Evolutionary conservation across 176 grass and related monocot genomes (phyloP).

Genomic region (Oryza nivara): DNA sequence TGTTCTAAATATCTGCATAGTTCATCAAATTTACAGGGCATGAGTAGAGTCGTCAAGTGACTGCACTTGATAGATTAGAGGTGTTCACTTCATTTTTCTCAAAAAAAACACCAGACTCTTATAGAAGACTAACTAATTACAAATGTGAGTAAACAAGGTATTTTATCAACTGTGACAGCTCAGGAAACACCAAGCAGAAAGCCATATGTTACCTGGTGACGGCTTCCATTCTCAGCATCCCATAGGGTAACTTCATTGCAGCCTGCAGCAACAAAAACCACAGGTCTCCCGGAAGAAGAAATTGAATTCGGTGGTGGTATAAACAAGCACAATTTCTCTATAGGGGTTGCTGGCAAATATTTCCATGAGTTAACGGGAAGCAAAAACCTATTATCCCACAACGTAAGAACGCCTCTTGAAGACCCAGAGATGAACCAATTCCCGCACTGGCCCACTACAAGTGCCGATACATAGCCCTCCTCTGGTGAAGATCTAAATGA

Average conservation of each 20-base stretch:
- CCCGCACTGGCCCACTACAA: slow-evolving; percentile 86
- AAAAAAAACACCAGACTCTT: neutral
- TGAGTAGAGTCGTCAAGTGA: neutral
- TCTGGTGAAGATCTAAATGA: slow-evolving; percentile 73
- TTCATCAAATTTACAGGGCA: slow-evolving; percentile 35
- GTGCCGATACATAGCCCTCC: slow-evolving; percentile 78
- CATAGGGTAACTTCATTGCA: slow-evolving; percentile 88
- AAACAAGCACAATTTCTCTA: slow-evolving; percentile 94
- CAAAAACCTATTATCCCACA: slow-evolving; percentile 98
- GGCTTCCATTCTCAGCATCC: slow-evolving; percentile 98
- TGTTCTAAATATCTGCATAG: slow-evolving; percentile 80
- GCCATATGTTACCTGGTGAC: slow-evolving; percentile 76
- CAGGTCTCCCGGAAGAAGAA: slow-evolving; percentile 64
- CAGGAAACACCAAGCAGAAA: slow-evolving; percentile 24
- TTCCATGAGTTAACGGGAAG: slow-evolving; percentile 96
- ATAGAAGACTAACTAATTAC: slow-evolving; percentile 12
- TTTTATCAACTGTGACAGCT: slow-evolving; percentile 5
- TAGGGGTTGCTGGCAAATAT: slow-evolving; percentile 73
- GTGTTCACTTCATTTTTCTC: neutral
- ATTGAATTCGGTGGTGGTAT: slow-evolving; percentile 73
- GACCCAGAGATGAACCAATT: slow-evolving; percentile 99
- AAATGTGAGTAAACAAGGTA: neutral
- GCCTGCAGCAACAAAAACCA: slow-evolving; percentile 91
- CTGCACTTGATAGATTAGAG: neutral
- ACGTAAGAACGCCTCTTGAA: slow-evolving; percentile 86